phyloP scores from a whole-genome alignment of 495 filamentous ascomycete species.

The Pyrenula massariospora region DNA sequence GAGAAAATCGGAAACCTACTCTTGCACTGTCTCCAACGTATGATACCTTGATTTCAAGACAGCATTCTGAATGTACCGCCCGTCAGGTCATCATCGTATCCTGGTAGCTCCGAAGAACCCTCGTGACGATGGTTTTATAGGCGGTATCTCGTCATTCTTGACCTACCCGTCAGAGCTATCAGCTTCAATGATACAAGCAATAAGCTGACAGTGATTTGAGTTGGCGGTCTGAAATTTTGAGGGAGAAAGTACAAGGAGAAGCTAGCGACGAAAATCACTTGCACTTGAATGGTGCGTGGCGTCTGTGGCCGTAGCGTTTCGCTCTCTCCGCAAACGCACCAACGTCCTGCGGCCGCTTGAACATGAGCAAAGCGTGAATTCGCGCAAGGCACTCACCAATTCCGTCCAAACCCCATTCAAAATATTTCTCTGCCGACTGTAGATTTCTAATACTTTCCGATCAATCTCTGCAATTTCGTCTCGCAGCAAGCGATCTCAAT shows the following conservation, averaged over 20 bases:
- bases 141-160: conserved; percentile 62
- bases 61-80: conserved; percentile 48
- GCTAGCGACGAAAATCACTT: background rate
- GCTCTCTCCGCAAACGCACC: background rate
- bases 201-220: conserved; percentile 85
- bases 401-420: too few relatives aligned
- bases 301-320: background rate
- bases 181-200: conserved; percentile 50
- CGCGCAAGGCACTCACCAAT: too few relatives aligned
- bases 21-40: conserved; percentile 10
- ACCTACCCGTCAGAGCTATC: conserved; percentile 82
- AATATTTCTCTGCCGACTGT: too few relatives aligned
- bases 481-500: too few relatives aligned
- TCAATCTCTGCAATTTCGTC: too few relatives aligned
- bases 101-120: conserved; percentile 79
- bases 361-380: too few relatives aligned
- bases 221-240: conserved; percentile 67
- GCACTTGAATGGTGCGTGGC: background rate
- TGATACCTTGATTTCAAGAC: conserved; percentile 6
- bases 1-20: conserved; percentile 1
- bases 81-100: conserved; percentile 98
- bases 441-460: too few relatives aligned
- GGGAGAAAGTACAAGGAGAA: conserved; percentile 29
- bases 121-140: conserved; percentile 99
- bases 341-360: too few relatives aligned